Percentiles rank a stretch among this genome's conserved stretches.
These are phyloP conservation scores for Zygosaccharomyces siamensis DNA, from an alignment of 805 yeast genomes.

Conservation along the genomic window DNA sequence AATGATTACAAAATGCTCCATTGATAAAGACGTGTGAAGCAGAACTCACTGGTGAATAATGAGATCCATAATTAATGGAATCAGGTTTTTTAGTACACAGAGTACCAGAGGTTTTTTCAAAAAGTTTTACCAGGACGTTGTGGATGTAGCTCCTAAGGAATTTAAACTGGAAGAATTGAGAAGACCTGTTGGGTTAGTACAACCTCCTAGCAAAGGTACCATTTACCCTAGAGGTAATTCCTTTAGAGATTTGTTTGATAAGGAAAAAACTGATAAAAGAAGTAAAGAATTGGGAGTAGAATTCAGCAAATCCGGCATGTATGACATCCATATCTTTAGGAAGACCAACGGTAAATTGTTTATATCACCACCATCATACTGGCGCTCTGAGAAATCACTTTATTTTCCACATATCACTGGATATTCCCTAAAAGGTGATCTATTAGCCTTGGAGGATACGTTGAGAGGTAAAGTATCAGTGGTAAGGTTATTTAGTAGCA, in stretches of 20 bases:
- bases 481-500: conserved; percentile 29
- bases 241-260: conserved; percentile 45
- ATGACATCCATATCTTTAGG: conserved; percentile 56
- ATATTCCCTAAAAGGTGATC: conserved; percentile 41
- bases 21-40: too few species aligned
- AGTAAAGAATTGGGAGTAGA: conserved; percentile 56
- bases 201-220: conserved; percentile 34
- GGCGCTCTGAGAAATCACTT: conserved; percentile 63
- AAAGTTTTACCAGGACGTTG: conserved; percentile 34
- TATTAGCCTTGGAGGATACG: conserved; percentile 27
- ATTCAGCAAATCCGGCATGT: conserved; percentile 62
- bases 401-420: conserved; percentile 81
- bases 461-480: conserved; percentile 31
- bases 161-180: conserved; percentile 34
- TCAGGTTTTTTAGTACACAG: conserved; percentile 5
- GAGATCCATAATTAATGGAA: neutral
- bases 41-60: neutral
- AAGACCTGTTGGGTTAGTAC: conserved; percentile 45
- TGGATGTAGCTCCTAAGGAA: conserved; percentile 37
- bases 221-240: conserved; percentile 41
- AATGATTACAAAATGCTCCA: too few species aligned
- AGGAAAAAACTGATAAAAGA: conserved; percentile 44
- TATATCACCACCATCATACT: conserved; percentile 73
- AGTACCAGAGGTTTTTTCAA: conserved; percentile 21
- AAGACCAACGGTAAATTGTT: conserved; percentile 84